Percentiles rank a stretch among this genome's conserved stretches.
These are phyloP conservation scores for Fusarium graminum DNA, from an alignment of 2,329 filamentous ascomycete genomes.

Conservation along the genomic window DNA sequence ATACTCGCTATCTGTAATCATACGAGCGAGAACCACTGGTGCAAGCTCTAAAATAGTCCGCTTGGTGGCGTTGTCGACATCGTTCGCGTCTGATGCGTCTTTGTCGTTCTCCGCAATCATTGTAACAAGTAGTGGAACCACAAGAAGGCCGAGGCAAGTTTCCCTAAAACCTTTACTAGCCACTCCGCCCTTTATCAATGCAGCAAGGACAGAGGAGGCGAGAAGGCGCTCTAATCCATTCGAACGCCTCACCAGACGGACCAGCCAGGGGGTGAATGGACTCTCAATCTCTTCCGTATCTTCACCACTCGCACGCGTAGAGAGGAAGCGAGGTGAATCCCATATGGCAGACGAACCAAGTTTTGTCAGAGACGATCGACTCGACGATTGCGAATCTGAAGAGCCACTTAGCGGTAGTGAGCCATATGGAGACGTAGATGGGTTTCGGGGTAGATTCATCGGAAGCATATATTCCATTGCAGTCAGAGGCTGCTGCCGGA, in stretches of 20 bases:
- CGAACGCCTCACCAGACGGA: slow-evolving; percentile 71
- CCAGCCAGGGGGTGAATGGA: slow-evolving; percentile 79
- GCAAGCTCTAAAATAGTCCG: slow-evolving; percentile 73
- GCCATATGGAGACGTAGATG: slow-evolving; percentile 44
- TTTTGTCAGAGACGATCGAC: slow-evolving; percentile 50
- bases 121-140: slow-evolving; percentile 77
- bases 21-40: slow-evolving; percentile 79
- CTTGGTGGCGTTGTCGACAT: slow-evolving; percentile 54
- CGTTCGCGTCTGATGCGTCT: slow-evolving; percentile 58
- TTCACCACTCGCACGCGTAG: slow-evolving; percentile 49
- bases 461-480: slow-evolving; percentile 74
- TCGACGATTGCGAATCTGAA: slow-evolving; percentile 50
- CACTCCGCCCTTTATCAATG: slow-evolving; percentile 76
- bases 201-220: slow-evolving; percentile 76
- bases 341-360: slow-evolving; percentile 49
- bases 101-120: slow-evolving; percentile 66
- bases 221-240: slow-evolving; percentile 72
- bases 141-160: slow-evolving; percentile 72
- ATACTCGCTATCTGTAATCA: slow-evolving; percentile 82
- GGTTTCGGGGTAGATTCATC: slow-evolving; percentile 55
- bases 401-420: slow-evolving; percentile 13
- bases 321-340: slow-evolving; percentile 52
- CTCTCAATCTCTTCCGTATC: slow-evolving; percentile 74
- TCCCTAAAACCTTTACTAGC: slow-evolving; percentile 72
- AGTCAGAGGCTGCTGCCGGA: slow-evolving; percentile 55